Base-by-base conservation (phyloP, 2,329 filamentous ascomycete species). In the Aspergillus sp. region DNA sequence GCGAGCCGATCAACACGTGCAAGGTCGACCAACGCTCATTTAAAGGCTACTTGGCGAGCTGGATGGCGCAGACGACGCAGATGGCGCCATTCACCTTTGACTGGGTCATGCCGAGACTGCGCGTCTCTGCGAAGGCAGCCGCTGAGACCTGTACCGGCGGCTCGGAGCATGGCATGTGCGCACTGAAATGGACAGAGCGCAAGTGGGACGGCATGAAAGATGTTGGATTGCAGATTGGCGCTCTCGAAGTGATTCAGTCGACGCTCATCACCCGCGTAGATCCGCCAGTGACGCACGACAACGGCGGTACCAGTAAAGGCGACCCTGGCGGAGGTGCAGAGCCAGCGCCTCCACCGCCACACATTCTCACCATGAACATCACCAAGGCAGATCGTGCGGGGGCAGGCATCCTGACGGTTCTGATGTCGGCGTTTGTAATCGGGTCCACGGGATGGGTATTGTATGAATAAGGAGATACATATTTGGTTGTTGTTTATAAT, bases 21-120 rank as follows among this genome's bases (percentile, higher is more conserved):
- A 81, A 85, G 66, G 74, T 79, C n/a, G 84, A 87, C 56, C 82
- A 86, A 67, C 79, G 76, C 43, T 80, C 79, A 1, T 88, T 87
- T 76, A 88, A 87, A 68, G 83, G 82, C 10, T 87, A 85, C 62
- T 74, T 87, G 5, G 73, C 79, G 0, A 80, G 84, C 36, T 88
- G 82, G 78, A 75, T 78, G 71, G 82, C 80, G 13, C 74, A 78
- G 3, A 77, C 82, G 4, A 78, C 77, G 0, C 79, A 85, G 59
- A 72, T 85, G 52, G 83, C 81, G 0, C 83, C 83, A 0, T 84
- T 78, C 60, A 81, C 80, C 3, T 69, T 72, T 54, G 68, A 77
- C 33, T 62, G 65, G 8, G 73, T 87, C 49, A 74, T 80, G 62
- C 76, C 79, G 0, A 74, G 77, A n/a, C 68, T 87, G 2, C 70